These are phyloP conservation scores for Vigna reflexopilosa DNA, from an alignment of 306 rosid genomes.

Conservation along the genomic window DNA sequence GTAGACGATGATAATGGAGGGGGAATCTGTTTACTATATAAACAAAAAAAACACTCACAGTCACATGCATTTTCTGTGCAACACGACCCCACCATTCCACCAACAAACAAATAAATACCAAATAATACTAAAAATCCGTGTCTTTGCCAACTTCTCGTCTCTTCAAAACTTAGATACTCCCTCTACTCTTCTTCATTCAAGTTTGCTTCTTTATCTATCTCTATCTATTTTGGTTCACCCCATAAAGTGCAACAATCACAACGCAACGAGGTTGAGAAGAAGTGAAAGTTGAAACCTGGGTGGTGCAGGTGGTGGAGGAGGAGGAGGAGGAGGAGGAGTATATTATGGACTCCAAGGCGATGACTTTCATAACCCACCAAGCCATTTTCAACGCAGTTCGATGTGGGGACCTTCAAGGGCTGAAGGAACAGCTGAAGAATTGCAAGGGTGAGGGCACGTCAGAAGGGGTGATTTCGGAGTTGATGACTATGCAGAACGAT, in stretches of 20 bases:
- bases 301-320: neutral
- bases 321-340: neutral
- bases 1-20: neutral
- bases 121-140: neutral
- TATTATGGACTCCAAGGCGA: constrained; percentile 73
- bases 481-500: constrained; percentile 79
- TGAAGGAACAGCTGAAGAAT: constrained; percentile 47
- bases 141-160: neutral
- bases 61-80: constrained; percentile 48
- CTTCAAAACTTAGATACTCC: constrained; percentile 32
- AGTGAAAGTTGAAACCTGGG: neutral
- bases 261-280: neutral
- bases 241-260: neutral
- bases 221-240: neutral
- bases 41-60: neutral
- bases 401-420: constrained; percentile 69
- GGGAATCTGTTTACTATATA: neutral
- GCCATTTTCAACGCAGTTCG: constrained; percentile 74
- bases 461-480: constrained; percentile 55
- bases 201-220: constrained; percentile 7
- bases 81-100: constrained; percentile 40
- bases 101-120: constrained; percentile 2
- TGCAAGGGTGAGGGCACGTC: constrained; percentile 48
- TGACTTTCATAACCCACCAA: constrained; percentile 76
- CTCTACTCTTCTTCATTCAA: constrained; percentile 8